Percentiles rank a stretch among this genome's conserved stretches.
Evolutionary conservation across 1,139 yeast species (phyloP).

Genomic region (Blastobotrys apis): DNA sequence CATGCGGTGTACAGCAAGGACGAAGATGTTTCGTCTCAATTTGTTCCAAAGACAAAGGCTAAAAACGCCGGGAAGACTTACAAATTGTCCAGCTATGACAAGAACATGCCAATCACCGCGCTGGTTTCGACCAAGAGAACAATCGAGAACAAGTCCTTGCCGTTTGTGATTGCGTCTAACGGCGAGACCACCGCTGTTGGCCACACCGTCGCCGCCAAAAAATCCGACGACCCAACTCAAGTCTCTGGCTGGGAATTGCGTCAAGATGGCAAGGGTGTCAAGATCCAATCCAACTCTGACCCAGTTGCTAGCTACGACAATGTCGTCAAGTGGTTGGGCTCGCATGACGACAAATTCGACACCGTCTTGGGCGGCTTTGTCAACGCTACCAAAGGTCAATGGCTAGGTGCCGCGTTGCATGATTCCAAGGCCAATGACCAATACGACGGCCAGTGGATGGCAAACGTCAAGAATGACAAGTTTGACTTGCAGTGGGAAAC

Average conservation of each 20-base stretch:
- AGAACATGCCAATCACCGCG: background rate
- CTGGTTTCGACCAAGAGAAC: constrained; percentile 4
- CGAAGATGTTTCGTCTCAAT: constrained; percentile 4
- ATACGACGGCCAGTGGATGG: constrained; percentile 10
- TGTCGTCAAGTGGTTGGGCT: constrained; percentile 8
- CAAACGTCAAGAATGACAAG: constrained; percentile 7
- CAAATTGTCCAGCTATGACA: background rate
- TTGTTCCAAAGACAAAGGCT: background rate
- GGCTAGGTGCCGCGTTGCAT: constrained; percentile 3
- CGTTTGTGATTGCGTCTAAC: constrained; percentile 2
- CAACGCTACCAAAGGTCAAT: constrained; percentile 4
- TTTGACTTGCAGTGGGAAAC: constrained; percentile 9
- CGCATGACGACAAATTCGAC: background rate
- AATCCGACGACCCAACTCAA: constrained; percentile 3
- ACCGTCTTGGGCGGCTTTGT: constrained; percentile 7
- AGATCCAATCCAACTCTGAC: constrained; percentile 10
- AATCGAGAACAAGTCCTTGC: background rate
- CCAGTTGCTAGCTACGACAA: constrained; percentile 9
- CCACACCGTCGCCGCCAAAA: constrained; percentile 4
- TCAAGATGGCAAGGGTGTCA: constrained; percentile 5
- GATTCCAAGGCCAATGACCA: constrained; percentile 1
- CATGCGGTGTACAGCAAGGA: constrained; percentile 7
- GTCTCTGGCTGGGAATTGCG: constrained; percentile 10
- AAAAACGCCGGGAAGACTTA: background rate
- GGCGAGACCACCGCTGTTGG: constrained; percentile 5